These are phyloP conservation scores for Claviceps citrina DNA, from an alignment of 2,329 filamentous ascomycete species.

Conservation along the genomic window DNA sequence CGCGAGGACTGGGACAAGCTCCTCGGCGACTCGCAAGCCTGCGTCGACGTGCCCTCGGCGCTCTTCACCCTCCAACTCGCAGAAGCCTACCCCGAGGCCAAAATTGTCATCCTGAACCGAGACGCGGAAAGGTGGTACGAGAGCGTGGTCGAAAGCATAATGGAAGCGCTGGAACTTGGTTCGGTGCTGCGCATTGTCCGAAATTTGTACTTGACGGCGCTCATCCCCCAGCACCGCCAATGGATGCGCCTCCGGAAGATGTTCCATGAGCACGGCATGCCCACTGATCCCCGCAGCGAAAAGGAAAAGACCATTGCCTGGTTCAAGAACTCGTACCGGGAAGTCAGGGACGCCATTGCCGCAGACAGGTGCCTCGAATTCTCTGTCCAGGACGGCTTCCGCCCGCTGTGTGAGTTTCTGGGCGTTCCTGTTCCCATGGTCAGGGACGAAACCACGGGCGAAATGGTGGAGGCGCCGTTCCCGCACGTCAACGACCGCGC, in stretches of 20 bases:
- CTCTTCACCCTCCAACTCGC: constrained; percentile 30
- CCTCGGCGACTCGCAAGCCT: constrained; percentile 32
- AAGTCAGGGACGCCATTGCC: constrained; percentile 20
- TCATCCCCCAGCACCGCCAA: constrained; percentile 13
- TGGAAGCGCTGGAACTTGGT: too few species aligned
- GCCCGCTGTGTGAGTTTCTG: constrained; percentile 25
- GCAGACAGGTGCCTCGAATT: constrained; percentile 23
- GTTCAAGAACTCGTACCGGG: constrained; percentile 22
- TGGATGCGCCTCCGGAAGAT: constrained; percentile 15
- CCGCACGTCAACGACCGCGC: constrained; percentile 19
- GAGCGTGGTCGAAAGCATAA: constrained; percentile 15
- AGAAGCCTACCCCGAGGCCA: constrained; percentile 20
- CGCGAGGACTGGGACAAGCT: constrained; percentile 30
- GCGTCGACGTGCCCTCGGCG: constrained; percentile 39
- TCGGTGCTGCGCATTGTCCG: constrained; percentile 6
- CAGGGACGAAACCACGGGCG: constrained; percentile 16
- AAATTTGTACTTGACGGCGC: constrained; percentile 14
- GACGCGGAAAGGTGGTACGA: constrained; percentile 25
- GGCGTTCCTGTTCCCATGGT: constrained; percentile 21
- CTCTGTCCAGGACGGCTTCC: constrained; percentile 24
- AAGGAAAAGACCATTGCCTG: constrained; percentile 23
- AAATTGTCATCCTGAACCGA: constrained; percentile 24
- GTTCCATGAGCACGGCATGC: constrained; percentile 13
- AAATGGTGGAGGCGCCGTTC: constrained; percentile 18
- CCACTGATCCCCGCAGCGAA: constrained; percentile 18